Evolutionary conservation across 2,329 filamentous ascomycete species (phyloP).

Genomic region (Escovopsis sp.): DNA sequence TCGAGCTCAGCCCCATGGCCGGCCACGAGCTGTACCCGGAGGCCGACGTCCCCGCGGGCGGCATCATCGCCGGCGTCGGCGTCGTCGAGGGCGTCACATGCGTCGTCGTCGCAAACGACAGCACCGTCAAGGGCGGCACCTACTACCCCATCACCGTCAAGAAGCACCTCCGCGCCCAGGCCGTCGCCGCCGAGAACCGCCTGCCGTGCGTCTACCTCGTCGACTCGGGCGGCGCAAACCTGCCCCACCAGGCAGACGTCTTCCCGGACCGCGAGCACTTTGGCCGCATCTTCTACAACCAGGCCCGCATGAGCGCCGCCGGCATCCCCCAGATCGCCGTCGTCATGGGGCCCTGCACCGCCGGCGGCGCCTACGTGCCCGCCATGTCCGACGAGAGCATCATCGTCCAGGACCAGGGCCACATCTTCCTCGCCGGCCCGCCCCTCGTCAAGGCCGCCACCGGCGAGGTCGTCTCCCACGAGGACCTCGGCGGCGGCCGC

Average conservation of each 20-base stretch:
- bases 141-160: slow-evolving; percentile 97
- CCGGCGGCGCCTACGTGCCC: slow-evolving; percentile 88
- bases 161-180: slow-evolving; percentile 88
- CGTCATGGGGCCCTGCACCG: slow-evolving; percentile 95
- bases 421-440: slow-evolving; percentile 90
- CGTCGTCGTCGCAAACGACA: slow-evolving; percentile 90
- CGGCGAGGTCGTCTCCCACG: slow-evolving; percentile 77
- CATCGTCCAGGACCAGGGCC: slow-evolving; percentile 90
- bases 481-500: slow-evolving; percentile 79
- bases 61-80: slow-evolving; percentile 85
- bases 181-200: slow-evolving; percentile 77
- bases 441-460: slow-evolving; percentile 93
- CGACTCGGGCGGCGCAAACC: slow-evolving; percentile 87
- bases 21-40: slow-evolving; percentile 74
- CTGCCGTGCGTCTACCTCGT: slow-evolving; percentile 84
- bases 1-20: slow-evolving; percentile 88
- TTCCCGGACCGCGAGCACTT: slow-evolving; percentile 95
- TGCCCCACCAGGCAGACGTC: slow-evolving; percentile 88
- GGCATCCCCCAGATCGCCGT: slow-evolving; percentile 90
- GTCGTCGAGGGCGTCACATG: slow-evolving; percentile 82
- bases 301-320: slow-evolving; percentile 77
- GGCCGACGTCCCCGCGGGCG: slow-evolving; percentile 76
- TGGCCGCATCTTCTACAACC: slow-evolving; percentile 95
- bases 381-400: slow-evolving; percentile 97
- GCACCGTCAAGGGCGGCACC: slow-evolving; percentile 91